Evolutionary conservation across 192 early-diverging fungal genomes (phyloP), one percentile per base, ranked within the genome.

Genomic region (Coemansia reversa): DNA sequence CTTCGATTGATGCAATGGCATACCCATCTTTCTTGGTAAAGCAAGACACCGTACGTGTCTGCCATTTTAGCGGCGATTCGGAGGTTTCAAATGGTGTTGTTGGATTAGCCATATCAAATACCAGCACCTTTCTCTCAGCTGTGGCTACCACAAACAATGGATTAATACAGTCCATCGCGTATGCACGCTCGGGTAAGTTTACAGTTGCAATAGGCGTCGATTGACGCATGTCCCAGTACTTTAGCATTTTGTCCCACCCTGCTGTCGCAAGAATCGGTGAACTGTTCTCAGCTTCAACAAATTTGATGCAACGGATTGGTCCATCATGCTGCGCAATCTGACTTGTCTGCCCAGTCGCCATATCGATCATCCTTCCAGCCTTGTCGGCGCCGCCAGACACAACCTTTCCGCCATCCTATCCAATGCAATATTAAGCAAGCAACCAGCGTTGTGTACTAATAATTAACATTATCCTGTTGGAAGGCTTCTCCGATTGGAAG

Each of bases 161-260:
- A 30, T 86, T 86, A 5, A 72, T 71, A 39, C 88, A 81, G 82
- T 98, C 96, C 91, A 98, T 92, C 0, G 90, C 78, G 69, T 97
- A 98, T 54, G 85, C 87, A 47, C 96, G 88, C 63, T 98, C 96
- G 2, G 93, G 92, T 18, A 97, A 82, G 6, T 67, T 70, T 12
- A 94, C 84, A 20, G 84, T 88, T 9, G 84, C 86, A 20, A 91
- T 86, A 1, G 96, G 94, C 42, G 75, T 76, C 60, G 85, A 89
- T 57, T 86, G 83, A 39, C 95, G 86, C 52, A 91, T 70, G 76
- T 98, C 95, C 96, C 96, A 98, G 74, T 96, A 98, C 83, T 96
- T 93, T 55, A 96, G 60, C 9, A 91, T 94, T 75, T 97, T 97
- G 78, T 98, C 96, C 95, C 94, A 98, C 56, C 91, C 89, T 27